phyloP scores from a whole-genome alignment of 2,329 filamentous ascomycete species.

The Spiromastix sp. region DNA sequence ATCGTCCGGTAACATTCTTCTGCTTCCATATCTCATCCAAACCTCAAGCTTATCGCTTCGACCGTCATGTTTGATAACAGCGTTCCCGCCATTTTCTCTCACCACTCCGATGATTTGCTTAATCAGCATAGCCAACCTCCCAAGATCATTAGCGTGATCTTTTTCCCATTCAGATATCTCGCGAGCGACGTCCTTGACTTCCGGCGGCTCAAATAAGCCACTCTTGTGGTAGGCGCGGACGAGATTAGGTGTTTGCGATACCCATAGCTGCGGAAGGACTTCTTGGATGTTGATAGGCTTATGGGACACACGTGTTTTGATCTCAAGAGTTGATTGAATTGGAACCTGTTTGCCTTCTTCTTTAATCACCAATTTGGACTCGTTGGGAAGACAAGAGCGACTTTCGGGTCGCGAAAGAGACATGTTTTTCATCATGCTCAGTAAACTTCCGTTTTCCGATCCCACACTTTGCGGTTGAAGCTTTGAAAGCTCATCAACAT shows the following conservation, averaged over 20 bases:
- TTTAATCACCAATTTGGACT: slow-evolving; percentile 22
- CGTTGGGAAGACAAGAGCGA: too few species aligned
- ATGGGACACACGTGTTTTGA: slow-evolving; percentile 34
- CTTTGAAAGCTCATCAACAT: too few species aligned
- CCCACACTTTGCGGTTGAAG: too few species aligned
- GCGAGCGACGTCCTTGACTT: slow-evolving; percentile 27
- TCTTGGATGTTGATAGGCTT: slow-evolving; percentile 26
- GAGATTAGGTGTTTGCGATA: slow-evolving; percentile 38
- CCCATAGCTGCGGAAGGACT: slow-evolving; percentile 35
- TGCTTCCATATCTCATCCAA: slow-evolving; percentile 12
- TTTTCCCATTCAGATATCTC: slow-evolving; percentile 31
- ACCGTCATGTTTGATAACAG: slow-evolving; percentile 16
- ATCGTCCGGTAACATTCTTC: too few species aligned
- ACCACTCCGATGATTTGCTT: slow-evolving; percentile 19
- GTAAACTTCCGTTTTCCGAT: too few species aligned
- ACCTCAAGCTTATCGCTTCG: slow-evolving; percentile 19
- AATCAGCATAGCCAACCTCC: slow-evolving; percentile 24
- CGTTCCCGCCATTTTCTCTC: slow-evolving; percentile 18
- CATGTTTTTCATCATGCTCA: too few species aligned
- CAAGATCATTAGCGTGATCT: slow-evolving; percentile 21
- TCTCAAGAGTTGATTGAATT: slow-evolving; percentile 32
- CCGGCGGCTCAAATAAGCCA: slow-evolving; percentile 25
- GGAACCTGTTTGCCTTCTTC: slow-evolving; percentile 22
- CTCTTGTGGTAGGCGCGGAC: slow-evolving; percentile 34
- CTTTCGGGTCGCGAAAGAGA: too few species aligned